phyloP scores from a whole-genome alignment of 2,329 filamentous ascomycete genomes.

The Cyphellophora attinorum region DNA sequence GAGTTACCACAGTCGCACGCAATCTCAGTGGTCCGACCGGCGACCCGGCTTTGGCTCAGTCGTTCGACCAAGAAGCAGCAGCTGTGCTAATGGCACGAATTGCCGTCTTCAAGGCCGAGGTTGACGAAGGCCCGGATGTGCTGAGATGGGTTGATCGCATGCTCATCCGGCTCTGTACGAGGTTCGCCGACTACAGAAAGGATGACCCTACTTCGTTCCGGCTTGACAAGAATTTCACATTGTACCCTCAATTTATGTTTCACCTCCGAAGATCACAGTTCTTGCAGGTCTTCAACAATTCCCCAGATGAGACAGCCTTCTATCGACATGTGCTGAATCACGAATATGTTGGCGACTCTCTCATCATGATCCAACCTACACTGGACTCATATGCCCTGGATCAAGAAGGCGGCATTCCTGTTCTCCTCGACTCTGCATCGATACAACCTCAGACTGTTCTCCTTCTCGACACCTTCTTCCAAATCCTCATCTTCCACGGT shows the following conservation, averaged over 20 bases:
- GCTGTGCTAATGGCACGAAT: slow-evolving; percentile 99
- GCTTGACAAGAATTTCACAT: slow-evolving; percentile 95
- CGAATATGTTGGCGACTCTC: slow-evolving; percentile 90
- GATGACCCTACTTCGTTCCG: slow-evolving; percentile 96
- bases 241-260: slow-evolving; percentile 99
- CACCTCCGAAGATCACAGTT: slow-evolving; percentile 95
- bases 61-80: slow-evolving; percentile 95
- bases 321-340: slow-evolving; percentile 95
- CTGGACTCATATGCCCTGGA: slow-evolving; percentile 96
- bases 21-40: slow-evolving; percentile 88
- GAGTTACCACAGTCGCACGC: slow-evolving; percentile 86
- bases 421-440: slow-evolving; percentile 91
- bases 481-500: slow-evolving; percentile 97
- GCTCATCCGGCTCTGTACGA: slow-evolving; percentile 90
- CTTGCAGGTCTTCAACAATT: slow-evolving; percentile 98
- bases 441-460: slow-evolving; percentile 92
- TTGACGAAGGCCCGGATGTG: slow-evolving; percentile 97
- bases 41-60: slow-evolving; percentile 89
- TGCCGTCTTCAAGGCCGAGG: slow-evolving; percentile 96
- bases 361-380: slow-evolving; percentile 98
- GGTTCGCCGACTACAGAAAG: slow-evolving; percentile 96
- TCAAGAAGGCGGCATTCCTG: slow-evolving; percentile 82
- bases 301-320: slow-evolving; percentile 97
- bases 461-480: slow-evolving; percentile 96
- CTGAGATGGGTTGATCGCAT: slow-evolving; percentile 97